Base-by-base conservation (phyloP, 2,329 filamentous ascomycete genomes). In the Colletotrichum truncatum region DNA sequence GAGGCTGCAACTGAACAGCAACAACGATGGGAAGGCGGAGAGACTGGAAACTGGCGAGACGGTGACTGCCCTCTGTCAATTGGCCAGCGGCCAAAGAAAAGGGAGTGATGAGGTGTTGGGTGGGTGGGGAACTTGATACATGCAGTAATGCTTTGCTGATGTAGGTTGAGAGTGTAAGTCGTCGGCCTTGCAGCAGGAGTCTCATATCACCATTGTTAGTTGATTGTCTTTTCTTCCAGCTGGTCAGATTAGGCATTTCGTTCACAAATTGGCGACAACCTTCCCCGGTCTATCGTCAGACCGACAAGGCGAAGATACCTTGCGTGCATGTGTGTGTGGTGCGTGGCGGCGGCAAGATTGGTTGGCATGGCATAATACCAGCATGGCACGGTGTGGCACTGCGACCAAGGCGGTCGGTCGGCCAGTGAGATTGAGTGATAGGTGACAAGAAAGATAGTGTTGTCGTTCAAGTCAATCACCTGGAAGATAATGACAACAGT, bases 81-180 rank as follows among this genome's bases (percentile, higher is more conserved):
- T 65, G 56, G 56, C 48, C 56, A 34, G 48, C 39, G 25, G 28
- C 43, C 39, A 39, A 48, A 41, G n/a, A 21, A 34, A 43, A 45
- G 23, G 43, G 39, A 56, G 58, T 52, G 53, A 11, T 21, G 14
- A 36, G 26, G 55, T 14, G 56, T 48, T 45, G 55, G 55, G 52
- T 14, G 54, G 21, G 45, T 56, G 30, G 60, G 46, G 38, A 48
- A 23, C 28, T 11, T 30, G 45, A 46, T 25, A 52, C 32, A 41
- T 61, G 56, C 46, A 61, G 48, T 41, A 36, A 53, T 65, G 55
- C 56, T 56, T 46, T 62, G 56, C 48, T 39, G 48, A 61, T 23
- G 57, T 36, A 26, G 57, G 57, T 21, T 54, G 48, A 36, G 43
- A 62, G 48, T 58, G 45, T 51, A 58, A 63, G 14, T 58, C 26